A percentile compares a stretch with the other conserved stretches of the same genome.
phyloP scores from a whole-genome alignment of 768 basidiomycete genomes.

The Lactifluus subvellereus region DNA sequence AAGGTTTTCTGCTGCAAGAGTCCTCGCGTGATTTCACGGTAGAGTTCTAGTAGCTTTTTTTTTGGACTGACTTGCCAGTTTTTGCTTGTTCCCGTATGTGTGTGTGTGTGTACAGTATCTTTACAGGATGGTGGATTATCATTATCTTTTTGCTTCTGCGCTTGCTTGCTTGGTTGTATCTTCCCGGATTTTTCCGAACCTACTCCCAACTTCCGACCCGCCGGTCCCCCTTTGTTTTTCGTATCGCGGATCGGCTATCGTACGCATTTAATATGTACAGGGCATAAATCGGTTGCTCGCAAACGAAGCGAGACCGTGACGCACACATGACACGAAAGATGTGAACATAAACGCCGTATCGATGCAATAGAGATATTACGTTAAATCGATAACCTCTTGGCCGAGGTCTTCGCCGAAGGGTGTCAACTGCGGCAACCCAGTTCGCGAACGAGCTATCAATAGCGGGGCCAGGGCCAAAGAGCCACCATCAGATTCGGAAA shows the following conservation, averaged over 20 bases:
- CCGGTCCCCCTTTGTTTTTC: too few relatives aligned
- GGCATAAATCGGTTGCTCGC: too few relatives aligned
- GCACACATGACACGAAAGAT: too few relatives aligned
- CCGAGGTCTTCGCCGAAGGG: background rate
- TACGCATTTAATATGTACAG: too few relatives aligned
- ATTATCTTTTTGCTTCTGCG: conserved; percentile 12
- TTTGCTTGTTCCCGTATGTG: too few relatives aligned
- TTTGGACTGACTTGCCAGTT: too few relatives aligned
- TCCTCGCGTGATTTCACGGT: conserved; percentile 31
- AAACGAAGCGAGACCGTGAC: too few relatives aligned
- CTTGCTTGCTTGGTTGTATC: background rate
- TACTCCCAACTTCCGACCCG: background rate
- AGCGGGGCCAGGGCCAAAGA: conserved; percentile 25
- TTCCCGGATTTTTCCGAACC: background rate
- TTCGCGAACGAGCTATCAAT: conserved; percentile 27
- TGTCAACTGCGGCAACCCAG: background rate
- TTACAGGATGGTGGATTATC: conserved; percentile 12
- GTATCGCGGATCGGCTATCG: too few relatives aligned
- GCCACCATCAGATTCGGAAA: conserved; percentile 23
- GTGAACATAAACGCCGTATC: too few relatives aligned
- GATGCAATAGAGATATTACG: conserved; percentile 25
- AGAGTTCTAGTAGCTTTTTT: conserved; percentile 10
- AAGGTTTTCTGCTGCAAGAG: conserved; percentile 30
- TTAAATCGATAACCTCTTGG: conserved; percentile 39
- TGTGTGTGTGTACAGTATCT: background rate